Conservation (phyloP, 208 protist genomes). For the Lotmaria passim region DNA sequence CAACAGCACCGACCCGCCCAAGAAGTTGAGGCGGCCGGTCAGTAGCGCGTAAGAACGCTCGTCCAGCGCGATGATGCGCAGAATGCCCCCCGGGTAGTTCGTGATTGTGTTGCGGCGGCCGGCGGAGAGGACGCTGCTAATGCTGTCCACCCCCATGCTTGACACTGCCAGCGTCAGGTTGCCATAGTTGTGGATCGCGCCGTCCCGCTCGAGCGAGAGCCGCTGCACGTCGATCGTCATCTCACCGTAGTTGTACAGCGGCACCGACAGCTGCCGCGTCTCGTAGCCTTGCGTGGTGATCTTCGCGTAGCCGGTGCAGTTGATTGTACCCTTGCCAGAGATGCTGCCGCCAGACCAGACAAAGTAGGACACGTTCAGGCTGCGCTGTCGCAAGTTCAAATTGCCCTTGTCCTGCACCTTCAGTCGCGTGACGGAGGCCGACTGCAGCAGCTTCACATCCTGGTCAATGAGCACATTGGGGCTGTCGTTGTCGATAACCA, state of each 20-base stretch:
- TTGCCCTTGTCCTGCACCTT: slow-evolving; percentile 71
- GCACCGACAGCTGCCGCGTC: slow-evolving; percentile 57
- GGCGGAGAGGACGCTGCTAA: slow-evolving; percentile 61
- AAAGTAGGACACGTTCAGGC: slow-evolving; percentile 80
- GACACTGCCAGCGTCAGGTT: slow-evolving; percentile 71
- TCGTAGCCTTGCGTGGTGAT: slow-evolving; percentile 76
- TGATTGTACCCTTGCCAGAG: slow-evolving; percentile 71
- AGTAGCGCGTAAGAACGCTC: slow-evolving; percentile 53
- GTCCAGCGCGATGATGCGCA: slow-evolving; percentile 68
- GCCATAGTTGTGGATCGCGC: slow-evolving; percentile 80
- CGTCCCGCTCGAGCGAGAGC: slow-evolving; percentile 58
- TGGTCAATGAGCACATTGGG: slow-evolving; percentile 67
- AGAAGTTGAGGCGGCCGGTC: slow-evolving; percentile 58
- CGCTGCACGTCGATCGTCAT: slow-evolving; percentile 85
- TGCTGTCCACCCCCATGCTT: slow-evolving; percentile 62
- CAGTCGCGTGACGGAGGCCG: slow-evolving; percentile 55
- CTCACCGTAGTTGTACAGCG: slow-evolving; percentile 78
- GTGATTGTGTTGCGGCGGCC: slow-evolving; percentile 59
- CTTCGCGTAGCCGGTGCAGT: slow-evolving; percentile 57
- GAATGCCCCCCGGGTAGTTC: slow-evolving; percentile 52
- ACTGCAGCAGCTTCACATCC: slow-evolving; percentile 53
- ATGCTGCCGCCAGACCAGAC: slow-evolving; percentile 80
- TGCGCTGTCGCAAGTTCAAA: slow-evolving; percentile 59
- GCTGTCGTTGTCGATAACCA: slow-evolving; percentile 55
- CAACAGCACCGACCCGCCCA: slow-evolving; percentile 54